Evolutionary conservation across 805 yeast genomes (phyloP), one percentile per base, ranked within the genome.

Genomic region (Wickerhamiella brachini): DNA sequence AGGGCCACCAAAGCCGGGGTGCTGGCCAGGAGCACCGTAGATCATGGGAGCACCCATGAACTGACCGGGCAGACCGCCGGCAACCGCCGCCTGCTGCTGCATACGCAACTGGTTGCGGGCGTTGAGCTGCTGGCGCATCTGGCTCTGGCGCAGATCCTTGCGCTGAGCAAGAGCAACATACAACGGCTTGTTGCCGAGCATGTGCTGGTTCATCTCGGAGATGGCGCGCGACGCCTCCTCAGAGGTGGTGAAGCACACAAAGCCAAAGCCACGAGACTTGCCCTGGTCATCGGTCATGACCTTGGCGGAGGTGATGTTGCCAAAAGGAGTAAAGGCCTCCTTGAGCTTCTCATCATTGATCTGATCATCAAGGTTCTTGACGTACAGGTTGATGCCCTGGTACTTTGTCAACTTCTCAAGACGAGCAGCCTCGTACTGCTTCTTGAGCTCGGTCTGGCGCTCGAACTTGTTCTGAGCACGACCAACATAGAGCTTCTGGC

Each of bases 171-270:
- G 81, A 55, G 97, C 96, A 72, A 93, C 98, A 70, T 90, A 93
- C 68, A 93, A 78, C 65, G 97, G 98, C 79, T 93, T 93, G 68
- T 89, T 87, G 62, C 80, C 82, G 62, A 93, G 80, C 83, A 90
- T 84, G 69, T 88, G 85, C 75, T 88, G 96, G 80, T 90, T 88
- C 95, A 90, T 89, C 77, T 90, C 98, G 62, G 90, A 78, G 69
- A 90, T 87, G 59, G 98, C 98, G 75, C 87, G 88, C 65, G 95
- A 85, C 62, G 98, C 98, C 80, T 93, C 98, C 72, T 93, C 98
- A 66, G 97, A 96, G 58, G 93, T 72, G 52, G 95, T 81, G 84
- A 83, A 93, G 75, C 98, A 88, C 62, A 93, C 98, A 69, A 93
- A 93, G 66, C 98, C 98, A 69, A 93, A 93, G 61, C 97, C 97